phyloP scores from a whole-genome alignment of 2,329 filamentous ascomycete genomes.

The Cladophialophora yegresii region DNA sequence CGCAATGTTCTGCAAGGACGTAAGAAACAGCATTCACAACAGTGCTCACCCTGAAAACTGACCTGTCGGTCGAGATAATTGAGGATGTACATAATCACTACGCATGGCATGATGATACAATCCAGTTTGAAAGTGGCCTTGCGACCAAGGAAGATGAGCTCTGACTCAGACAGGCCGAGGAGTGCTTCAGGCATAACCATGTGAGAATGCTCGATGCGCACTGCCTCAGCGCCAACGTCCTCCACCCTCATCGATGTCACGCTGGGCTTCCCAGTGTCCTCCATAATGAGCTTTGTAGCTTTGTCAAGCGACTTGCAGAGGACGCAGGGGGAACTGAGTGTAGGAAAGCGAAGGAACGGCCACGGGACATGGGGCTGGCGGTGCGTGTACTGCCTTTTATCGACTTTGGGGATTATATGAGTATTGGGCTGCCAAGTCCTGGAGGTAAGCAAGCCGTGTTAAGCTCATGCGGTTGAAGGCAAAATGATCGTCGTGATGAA shows the following conservation, averaged over 20 bases:
- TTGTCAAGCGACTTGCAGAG: neutral
- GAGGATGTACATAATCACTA: conserved; percentile 32
- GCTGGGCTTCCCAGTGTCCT: conserved; percentile 5
- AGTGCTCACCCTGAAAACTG: neutral
- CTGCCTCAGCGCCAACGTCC: conserved; percentile 24
- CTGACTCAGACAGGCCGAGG: conserved; percentile 18
- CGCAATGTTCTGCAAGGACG: conserved; percentile 56
- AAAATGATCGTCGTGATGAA: neutral
- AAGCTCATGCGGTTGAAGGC: neutral
- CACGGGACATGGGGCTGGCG: neutral
- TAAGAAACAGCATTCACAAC: neutral
- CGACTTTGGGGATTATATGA: neutral
- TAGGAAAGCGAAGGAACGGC: neutral
- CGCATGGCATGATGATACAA: conserved; percentile 24
- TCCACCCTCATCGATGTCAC: conserved; percentile 13
- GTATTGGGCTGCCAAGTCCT: neutral
- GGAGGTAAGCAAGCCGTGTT: neutral
- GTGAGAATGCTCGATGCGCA: conserved; percentile 20
- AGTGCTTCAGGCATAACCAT: conserved; percentile 23
- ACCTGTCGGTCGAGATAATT: conserved; percentile 64
- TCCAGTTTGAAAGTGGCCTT: conserved; percentile 29
- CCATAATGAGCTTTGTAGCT: conserved; percentile 1
- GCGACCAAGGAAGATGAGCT: conserved; percentile 21
- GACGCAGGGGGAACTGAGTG: neutral
- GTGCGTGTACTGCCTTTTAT: neutral